These are phyloP conservation scores for Lichtheimia corymbifera DNA, from an alignment of 371 early-diverging fungal species.

Conservation along the genomic window DNA sequence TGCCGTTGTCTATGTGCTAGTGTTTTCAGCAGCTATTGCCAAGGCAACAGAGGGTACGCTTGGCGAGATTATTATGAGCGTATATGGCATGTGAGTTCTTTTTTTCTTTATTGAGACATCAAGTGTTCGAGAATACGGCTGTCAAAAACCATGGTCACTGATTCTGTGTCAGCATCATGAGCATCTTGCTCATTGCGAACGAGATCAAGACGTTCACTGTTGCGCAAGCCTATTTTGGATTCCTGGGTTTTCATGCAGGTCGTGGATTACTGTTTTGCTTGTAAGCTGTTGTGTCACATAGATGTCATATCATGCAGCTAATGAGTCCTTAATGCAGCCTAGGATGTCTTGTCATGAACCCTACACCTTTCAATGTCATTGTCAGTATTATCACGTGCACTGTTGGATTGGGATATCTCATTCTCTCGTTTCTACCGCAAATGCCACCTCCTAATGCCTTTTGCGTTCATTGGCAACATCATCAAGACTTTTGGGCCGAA, in stretches of 20 bases:
- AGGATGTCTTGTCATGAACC: constrained; percentile 38
- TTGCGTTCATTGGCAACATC: constrained; percentile 35
- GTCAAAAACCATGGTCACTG: no score
- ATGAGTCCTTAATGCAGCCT: constrained; percentile 19
- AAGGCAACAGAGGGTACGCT: constrained; percentile 35
- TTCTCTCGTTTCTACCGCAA: constrained; percentile 31
- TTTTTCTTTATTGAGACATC: no score
- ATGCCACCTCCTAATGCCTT: constrained; percentile 34
- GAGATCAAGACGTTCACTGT: constrained; percentile 28
- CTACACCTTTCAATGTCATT: constrained; percentile 37
- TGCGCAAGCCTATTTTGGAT: constrained; percentile 35
- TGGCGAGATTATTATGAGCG: constrained; percentile 36
- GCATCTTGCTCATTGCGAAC: constrained; percentile 28
- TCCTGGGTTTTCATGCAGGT: constrained; percentile 34
- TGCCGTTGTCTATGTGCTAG: constrained; percentile 25
- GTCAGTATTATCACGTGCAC: constrained; percentile 37
- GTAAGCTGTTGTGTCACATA: constrained; percentile 17
- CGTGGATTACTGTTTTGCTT: constrained; percentile 37
- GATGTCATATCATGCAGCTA: not conserved
- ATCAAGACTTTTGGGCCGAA: constrained; percentile 39
- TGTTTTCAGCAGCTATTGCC: constrained; percentile 34
- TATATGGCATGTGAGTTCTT: constrained; percentile 40
- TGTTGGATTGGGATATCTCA: constrained; percentile 31
- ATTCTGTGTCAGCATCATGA: constrained; percentile 16
- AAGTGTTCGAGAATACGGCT: no score